Percentiles rank a stretch among this genome's conserved stretches.
Conservation (phyloP, 306 rosid species). For the Ormosia semicastrata region DNA sequence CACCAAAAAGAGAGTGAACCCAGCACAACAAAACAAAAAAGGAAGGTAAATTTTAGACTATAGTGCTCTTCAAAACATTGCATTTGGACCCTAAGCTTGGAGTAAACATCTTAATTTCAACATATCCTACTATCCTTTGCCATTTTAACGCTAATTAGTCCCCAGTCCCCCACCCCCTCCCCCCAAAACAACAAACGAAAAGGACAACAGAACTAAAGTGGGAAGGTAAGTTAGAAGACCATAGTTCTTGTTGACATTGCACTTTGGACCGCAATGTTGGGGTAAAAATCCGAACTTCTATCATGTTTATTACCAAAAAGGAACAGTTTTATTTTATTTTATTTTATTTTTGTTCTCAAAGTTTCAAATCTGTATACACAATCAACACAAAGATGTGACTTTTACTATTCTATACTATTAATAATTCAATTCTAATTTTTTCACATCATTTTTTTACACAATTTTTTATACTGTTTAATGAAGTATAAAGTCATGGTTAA, state of each 20-base stretch:
- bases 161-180: too few species aligned
- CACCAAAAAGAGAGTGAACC: conserved; percentile 14
- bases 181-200: neutral
- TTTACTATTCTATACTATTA: neutral
- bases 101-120: conserved; percentile 22
- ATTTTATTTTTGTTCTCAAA: neutral
- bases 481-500: too few species aligned
- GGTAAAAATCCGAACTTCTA: conserved; percentile 4
- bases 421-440: too few species aligned
- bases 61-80: conserved; percentile 5
- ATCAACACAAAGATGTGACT: conserved; percentile 10
- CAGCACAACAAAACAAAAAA: conserved; percentile 12
- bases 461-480: too few species aligned
- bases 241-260: neutral
- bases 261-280: conserved; percentile 15
- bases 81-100: conserved; percentile 24
- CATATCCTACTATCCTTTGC: neutral
- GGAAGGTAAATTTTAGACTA: conserved; percentile 13
- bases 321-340: neutral
- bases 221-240: neutral
- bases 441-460: too few species aligned
- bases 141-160: neutral
- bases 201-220: neutral
- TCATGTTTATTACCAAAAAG: conserved; percentile 17
- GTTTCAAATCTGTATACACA: neutral